A percentile compares a stretch with the other conserved stretches of the same genome.
Conservation (phyloP, 2,329 filamentous ascomycete genomes). For the Trichoderma pleuroti region DNA sequence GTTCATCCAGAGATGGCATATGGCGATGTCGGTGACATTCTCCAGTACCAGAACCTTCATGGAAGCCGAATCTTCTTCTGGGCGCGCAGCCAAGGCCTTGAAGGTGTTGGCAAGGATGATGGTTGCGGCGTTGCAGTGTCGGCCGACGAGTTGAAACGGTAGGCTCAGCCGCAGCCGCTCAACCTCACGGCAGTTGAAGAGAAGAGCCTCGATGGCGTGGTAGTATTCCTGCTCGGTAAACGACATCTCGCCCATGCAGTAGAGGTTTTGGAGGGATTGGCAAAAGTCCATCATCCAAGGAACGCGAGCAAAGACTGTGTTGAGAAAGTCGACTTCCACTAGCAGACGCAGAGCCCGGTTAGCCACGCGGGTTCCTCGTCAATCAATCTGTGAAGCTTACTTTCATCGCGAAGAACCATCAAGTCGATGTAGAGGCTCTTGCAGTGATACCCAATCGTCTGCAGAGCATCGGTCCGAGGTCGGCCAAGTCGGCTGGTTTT, state of each 20-base stretch:
- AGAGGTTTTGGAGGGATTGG: conserved; percentile 40
- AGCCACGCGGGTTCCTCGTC: not conserved
- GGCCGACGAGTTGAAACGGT: conserved; percentile 49
- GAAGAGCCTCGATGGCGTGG: conserved; percentile 38
- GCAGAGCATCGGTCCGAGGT: conserved; percentile 40
- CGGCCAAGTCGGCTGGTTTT: conserved; percentile 32
- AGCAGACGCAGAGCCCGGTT: conserved; percentile 6
- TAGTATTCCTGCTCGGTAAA: conserved; percentile 51
- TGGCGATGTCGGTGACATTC: conserved; percentile 46
- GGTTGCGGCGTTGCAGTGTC: conserved; percentile 45
- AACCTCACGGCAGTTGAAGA: conserved; percentile 44
- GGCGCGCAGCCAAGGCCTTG: conserved; percentile 44
- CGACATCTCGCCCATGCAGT: conserved; percentile 46
- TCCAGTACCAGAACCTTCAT: conserved; percentile 49
- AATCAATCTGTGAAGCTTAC: conserved; percentile 31
- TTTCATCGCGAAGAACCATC: conserved; percentile 51
- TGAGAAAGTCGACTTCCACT: conserved; percentile 50
- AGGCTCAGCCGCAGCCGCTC: conserved; percentile 48
- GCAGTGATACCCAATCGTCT: conserved; percentile 46
- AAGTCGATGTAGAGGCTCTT: conserved; percentile 50
- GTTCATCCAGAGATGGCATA: conserved; percentile 49
- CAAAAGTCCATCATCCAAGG: conserved; percentile 46
- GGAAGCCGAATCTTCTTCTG: conserved; percentile 41
- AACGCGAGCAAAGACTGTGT: conserved; percentile 43
- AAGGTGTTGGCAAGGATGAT: conserved; percentile 52